phyloP scores from a whole-genome alignment of 805 yeast species.

The Cephaloascus albidus region DNA sequence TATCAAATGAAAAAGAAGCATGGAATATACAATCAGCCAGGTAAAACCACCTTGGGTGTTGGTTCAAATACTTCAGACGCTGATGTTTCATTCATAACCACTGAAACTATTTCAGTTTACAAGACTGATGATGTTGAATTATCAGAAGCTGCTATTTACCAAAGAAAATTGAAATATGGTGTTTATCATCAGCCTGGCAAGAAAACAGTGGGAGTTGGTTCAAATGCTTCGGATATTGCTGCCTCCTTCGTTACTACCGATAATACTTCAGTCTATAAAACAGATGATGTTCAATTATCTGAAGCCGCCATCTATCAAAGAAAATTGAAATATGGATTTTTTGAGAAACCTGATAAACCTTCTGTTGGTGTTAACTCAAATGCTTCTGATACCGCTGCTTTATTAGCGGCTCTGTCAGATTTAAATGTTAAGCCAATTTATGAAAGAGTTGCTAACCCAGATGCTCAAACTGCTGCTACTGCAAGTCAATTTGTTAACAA shows the following conservation, averaged over 20 bases:
- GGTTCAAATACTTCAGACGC: too few relatives aligned
- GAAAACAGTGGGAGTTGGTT: conserved; percentile 51
- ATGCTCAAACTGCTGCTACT: conserved; percentile 59
- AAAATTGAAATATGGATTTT: conserved; percentile 60
- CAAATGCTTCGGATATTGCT: conserved; percentile 66
- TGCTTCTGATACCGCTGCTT: conserved; percentile 72
- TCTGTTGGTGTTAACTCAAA: conserved; percentile 56
- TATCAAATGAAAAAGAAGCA: too few relatives aligned
- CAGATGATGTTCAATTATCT: conserved; percentile 61
- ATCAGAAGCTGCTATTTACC: conserved; percentile 66
- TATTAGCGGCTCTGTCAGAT: conserved; percentile 61
- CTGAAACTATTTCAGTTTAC: conserved; percentile 50
- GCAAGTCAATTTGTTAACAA: conserved; percentile 29
- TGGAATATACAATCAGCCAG: too few relatives aligned
- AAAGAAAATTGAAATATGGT: conserved; percentile 65
- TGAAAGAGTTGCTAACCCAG: conserved; percentile 48
- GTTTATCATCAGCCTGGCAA: conserved; percentile 37
- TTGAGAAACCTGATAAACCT: conserved; percentile 31
- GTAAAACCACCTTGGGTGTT: too few relatives aligned
- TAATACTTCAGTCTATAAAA: conserved; percentile 56
- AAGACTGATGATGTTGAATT: conserved; percentile 65
- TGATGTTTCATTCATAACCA: too few relatives aligned
- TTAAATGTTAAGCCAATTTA: conserved; percentile 52
- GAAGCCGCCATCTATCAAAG: conserved; percentile 72
- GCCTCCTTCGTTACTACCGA: conserved; percentile 66